These are phyloP conservation scores for Tremellales sp. DNA, from an alignment of 1,284 basidiomycete species.

Conservation along the genomic window DNA sequence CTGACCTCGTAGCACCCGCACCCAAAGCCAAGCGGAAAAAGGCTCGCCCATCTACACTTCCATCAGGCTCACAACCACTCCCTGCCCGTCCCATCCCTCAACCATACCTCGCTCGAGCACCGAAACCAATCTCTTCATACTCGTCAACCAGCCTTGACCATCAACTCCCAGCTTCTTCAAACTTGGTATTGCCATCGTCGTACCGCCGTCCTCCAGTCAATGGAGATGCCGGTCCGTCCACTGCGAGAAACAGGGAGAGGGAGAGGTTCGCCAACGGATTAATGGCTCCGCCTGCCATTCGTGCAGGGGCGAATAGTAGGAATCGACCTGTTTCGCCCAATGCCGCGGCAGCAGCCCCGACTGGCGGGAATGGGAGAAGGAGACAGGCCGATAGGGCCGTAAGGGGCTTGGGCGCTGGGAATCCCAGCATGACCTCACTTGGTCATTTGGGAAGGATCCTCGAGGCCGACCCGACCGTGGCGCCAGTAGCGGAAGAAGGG, in stretches of 20 bases:
- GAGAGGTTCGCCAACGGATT: not conserved
- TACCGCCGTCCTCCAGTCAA: slow-evolving; percentile 5
- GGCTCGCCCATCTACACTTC: slow-evolving; percentile 11
- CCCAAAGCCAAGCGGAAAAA: slow-evolving; percentile 26
- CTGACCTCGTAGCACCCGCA: not conserved
- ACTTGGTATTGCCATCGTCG: slow-evolving; percentile 19
- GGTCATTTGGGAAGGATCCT: slow-evolving; percentile 28
- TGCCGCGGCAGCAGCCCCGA: not conserved
- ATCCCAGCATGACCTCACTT: slow-evolving; percentile 26
- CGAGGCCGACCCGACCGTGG: slow-evolving; percentile 15
- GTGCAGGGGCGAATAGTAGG: not conserved
- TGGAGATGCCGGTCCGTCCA: not conserved
- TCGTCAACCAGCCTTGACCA: slow-evolving; percentile 19
- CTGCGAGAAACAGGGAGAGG: not conserved
- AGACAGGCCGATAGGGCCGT: slow-evolving; percentile 6
- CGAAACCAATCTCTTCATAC: slow-evolving; percentile 29
- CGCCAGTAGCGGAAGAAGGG: not conserved
- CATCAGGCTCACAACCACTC: not conserved
- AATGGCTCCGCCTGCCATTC: not conserved
- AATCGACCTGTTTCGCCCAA: not conserved
- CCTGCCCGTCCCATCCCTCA: slow-evolving; percentile 20
- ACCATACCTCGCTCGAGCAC: slow-evolving; percentile 42
- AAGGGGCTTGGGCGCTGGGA: slow-evolving; percentile 15
- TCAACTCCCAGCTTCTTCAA: slow-evolving; percentile 7
- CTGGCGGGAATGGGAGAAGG: not conserved